These are phyloP conservation scores for Brettanomyces custersianus DNA, from an alignment of 805 yeast species.

Conservation along the genomic window DNA sequence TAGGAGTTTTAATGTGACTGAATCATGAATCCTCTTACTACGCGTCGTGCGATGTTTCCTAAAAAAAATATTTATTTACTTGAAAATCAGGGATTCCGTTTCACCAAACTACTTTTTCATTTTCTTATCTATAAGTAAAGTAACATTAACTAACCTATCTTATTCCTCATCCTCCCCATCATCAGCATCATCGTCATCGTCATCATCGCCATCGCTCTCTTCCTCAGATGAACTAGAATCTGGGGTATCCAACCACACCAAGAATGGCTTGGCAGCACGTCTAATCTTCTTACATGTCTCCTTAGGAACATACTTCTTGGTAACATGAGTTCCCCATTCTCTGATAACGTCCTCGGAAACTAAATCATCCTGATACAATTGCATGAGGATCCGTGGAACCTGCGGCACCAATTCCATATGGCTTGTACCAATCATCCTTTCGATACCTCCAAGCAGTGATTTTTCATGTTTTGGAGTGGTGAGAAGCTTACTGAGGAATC, in stretches of 20 bases:
- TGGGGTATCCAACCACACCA: constrained; percentile 92
- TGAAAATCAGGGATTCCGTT: not conserved
- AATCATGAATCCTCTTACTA: too few species aligned
- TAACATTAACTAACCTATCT: not conserved
- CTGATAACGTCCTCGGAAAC: constrained; percentile 73
- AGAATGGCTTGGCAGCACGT: constrained; percentile 91
- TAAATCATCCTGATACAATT: constrained; percentile 75
- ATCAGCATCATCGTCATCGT: constrained; percentile 1
- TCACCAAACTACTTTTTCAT: not conserved
- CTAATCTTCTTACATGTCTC: constrained; percentile 88
- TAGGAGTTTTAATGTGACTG: too few species aligned
- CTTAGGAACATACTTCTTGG: constrained; percentile 90
- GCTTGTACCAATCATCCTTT: constrained; percentile 80
- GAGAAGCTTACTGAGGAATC: constrained; percentile 73
- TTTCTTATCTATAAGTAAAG: not conserved
- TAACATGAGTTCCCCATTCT: constrained; percentile 84
- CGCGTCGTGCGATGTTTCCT: not conserved
- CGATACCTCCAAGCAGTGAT: constrained; percentile 92
- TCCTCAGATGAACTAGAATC: constrained; percentile 73
- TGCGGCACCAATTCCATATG: constrained; percentile 57
- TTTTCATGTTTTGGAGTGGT: constrained; percentile 64
- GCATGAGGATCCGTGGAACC: constrained; percentile 76
- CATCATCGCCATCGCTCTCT: constrained; percentile 27
- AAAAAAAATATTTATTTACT: not conserved
- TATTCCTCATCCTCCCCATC: not conserved